phyloP scores from a whole-genome alignment of 192 early-diverging fungal species.

The Diversispora epigaea region DNA sequence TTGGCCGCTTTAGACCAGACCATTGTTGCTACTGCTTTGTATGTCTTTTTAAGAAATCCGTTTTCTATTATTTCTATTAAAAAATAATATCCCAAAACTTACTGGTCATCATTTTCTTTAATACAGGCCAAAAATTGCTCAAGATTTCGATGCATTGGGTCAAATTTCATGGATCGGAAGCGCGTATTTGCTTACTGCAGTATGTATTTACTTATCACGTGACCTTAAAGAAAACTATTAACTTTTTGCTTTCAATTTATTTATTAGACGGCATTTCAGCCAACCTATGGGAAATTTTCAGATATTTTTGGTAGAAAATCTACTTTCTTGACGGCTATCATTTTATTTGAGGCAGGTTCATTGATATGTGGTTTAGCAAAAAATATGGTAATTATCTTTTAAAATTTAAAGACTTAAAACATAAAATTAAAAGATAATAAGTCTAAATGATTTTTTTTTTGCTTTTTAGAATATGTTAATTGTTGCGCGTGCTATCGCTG shows the following conservation, averaged over 20 bases:
- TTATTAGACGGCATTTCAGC: slow-evolving; percentile 62
- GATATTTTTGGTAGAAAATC: slow-evolving; percentile 65
- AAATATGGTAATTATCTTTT: slow-evolving; percentile 40
- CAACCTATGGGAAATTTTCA: slow-evolving; percentile 77
- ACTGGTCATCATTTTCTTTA: too few relatives aligned
- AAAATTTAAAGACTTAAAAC: neutral
- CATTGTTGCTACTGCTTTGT: slow-evolving; percentile 75
- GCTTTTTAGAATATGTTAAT: neutral
- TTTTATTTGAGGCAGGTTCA: slow-evolving; percentile 41
- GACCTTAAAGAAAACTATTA: neutral
- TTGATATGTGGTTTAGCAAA: slow-evolving; percentile 47
- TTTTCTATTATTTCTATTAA: too few relatives aligned
- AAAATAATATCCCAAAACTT: too few relatives aligned
- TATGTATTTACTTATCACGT: neutral
- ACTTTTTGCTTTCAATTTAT: neutral
- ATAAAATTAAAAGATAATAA: too few relatives aligned
- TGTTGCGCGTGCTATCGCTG: slow-evolving; percentile 1
- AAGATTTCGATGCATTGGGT: slow-evolving; percentile 64
- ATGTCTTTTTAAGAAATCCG: too few relatives aligned
- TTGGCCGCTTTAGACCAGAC: slow-evolving; percentile 77
- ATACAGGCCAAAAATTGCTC: slow-evolving; percentile 55
- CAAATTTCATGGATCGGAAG: slow-evolving; percentile 81
- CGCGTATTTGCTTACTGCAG: slow-evolving; percentile 61
- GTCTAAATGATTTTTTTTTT: neutral
- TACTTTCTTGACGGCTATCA: slow-evolving; percentile 34